phyloP scores from a whole-genome alignment of 352 stramenopile species.

The Thalassiosira exigua region DNA sequence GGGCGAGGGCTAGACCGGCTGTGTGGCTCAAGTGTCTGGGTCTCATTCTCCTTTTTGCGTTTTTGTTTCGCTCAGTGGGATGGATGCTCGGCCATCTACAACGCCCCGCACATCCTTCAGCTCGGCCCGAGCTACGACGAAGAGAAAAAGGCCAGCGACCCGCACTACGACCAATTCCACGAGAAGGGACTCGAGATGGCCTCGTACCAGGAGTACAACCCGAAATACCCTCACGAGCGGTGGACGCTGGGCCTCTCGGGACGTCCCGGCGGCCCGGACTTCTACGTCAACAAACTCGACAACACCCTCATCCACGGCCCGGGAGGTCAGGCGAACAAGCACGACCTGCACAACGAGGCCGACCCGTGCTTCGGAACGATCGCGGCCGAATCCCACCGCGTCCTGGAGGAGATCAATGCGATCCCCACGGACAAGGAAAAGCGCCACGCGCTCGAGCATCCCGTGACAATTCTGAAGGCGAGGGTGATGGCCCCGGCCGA shows the following conservation, averaged over 20 bases:
- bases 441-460: slow-evolving; percentile 6
- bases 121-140: slow-evolving; percentile 48
- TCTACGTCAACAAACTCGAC: slow-evolving; percentile 84
- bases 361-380: slow-evolving; percentile 86
- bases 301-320: slow-evolving; percentile 81
- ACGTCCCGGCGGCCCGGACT: slow-evolving; percentile 79
- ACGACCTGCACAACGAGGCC: slow-evolving; percentile 80
- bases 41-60: too few relatives aligned
- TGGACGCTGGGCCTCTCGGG: slow-evolving; percentile 83
- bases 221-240: slow-evolving; percentile 72
- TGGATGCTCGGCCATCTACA: slow-evolving; percentile 66
- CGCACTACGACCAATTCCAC: slow-evolving; percentile 47
- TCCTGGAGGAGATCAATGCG: slow-evolving; percentile 50
- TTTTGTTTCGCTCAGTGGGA: too few relatives aligned
- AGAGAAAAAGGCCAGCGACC: slow-evolving; percentile 13
- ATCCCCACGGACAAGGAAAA: slow-evolving; percentile 18
- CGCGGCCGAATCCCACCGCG: slow-evolving; percentile 49
- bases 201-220: slow-evolving; percentile 83
- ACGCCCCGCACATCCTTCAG: slow-evolving; percentile 77
- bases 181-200: slow-evolving; percentile 61
- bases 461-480: slow-evolving; percentile 25
- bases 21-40: too few relatives aligned
- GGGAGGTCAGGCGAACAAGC: slow-evolving; percentile 69
- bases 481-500: slow-evolving; percentile 22
- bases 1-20: too few relatives aligned